A percentile compares a stretch with the other conserved stretches of the same genome.
These are phyloP conservation scores for Hypomyces perniciosus DNA, from an alignment of 2,329 filamentous ascomycete genomes.

Conservation along the genomic window DNA sequence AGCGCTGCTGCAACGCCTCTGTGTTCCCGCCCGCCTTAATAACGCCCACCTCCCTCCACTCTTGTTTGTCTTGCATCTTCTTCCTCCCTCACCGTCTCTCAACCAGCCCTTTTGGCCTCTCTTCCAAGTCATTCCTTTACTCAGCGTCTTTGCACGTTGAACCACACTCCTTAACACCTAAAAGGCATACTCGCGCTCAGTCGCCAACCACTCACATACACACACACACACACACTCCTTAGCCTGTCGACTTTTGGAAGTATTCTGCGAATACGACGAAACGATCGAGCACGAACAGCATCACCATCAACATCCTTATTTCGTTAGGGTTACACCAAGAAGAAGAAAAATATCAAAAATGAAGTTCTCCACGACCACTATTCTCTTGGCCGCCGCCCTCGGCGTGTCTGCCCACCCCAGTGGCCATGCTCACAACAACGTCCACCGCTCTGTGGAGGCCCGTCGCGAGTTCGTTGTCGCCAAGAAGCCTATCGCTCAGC, in stretches of 20 bases:
- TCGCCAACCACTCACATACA: no score
- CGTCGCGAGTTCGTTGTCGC: slow-evolving; percentile 30
- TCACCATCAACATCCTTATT: background rate
- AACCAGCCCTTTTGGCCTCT: slow-evolving; percentile 14
- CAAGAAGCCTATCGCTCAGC: slow-evolving; percentile 25
- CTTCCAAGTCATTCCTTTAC: slow-evolving; percentile 20
- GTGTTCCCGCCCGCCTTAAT: slow-evolving; percentile 14
- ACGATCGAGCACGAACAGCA: background rate
- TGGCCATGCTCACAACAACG: slow-evolving; percentile 30
- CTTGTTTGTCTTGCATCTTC: slow-evolving; percentile 5
- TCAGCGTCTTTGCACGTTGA: slow-evolving; percentile 11
- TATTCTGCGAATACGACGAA: slow-evolving; percentile 16
- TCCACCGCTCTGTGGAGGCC: slow-evolving; percentile 26
- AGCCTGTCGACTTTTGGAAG: slow-evolving; percentile 1
- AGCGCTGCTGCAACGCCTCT: background rate
- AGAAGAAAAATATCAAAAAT: slow-evolving; percentile 24
- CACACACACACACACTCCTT: slow-evolving; percentile 9
- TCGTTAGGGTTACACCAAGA: background rate
- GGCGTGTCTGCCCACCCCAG: slow-evolving; percentile 38
- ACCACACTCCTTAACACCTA: slow-evolving; percentile 11
- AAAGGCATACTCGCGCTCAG: slow-evolving; percentile 7
- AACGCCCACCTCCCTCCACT: slow-evolving; percentile 17
- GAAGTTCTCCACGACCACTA: slow-evolving; percentile 35
- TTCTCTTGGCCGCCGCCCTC: slow-evolving; percentile 35
- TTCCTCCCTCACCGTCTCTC: slow-evolving; percentile 9